These are phyloP conservation scores for Cryptosporidium viatorum DNA, from an alignment of 169 alveolate genomes.

Conservation along the genomic window DNA sequence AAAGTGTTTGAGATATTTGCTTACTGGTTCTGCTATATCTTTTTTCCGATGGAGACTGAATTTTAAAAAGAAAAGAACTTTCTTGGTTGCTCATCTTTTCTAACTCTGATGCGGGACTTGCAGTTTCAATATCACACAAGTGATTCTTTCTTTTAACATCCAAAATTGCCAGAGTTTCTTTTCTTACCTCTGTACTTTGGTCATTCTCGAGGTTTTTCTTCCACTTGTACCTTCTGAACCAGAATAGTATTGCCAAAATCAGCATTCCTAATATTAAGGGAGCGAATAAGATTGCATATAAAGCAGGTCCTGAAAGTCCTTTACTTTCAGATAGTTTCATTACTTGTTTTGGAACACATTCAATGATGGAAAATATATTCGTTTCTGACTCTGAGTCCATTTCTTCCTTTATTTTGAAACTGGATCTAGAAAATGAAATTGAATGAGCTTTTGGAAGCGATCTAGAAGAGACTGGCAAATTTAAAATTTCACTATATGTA, in stretches of 20 bases:
- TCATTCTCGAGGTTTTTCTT: background rate
- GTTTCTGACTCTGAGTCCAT: background rate
- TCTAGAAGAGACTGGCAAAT: background rate
- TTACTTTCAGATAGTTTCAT: slow-evolving; percentile 61
- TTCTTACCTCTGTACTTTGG: slow-evolving; percentile 2
- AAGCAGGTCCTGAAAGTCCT: slow-evolving; percentile 70
- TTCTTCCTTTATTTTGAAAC: background rate
- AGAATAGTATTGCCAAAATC: slow-evolving; percentile 39
- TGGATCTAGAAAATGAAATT: background rate
- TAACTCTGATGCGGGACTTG: slow-evolving; percentile 37
- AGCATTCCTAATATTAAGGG: slow-evolving; percentile 65
- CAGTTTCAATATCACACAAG: slow-evolving; percentile 57
- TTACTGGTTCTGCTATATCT: background rate
- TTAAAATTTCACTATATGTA: background rate
- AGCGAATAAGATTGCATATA: slow-evolving; percentile 68
- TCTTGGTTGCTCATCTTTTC: slow-evolving; percentile 4
- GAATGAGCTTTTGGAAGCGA: background rate
- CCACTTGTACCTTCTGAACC: slow-evolving; percentile 73
- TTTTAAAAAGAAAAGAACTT: background rate
- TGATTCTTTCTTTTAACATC: slow-evolving; percentile 31
- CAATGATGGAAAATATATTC: slow-evolving; percentile 9
- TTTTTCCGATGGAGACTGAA: background rate
- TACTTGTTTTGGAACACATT: slow-evolving; percentile 46
- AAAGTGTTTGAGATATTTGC: background rate
- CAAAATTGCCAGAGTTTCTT: slow-evolving; percentile 38